A percentile compares a stretch with the other conserved stretches of the same genome.
These are phyloP conservation scores for Luzula sylvatica DNA, from an alignment of 176 grass and related monocot species.

Conservation along the genomic window DNA sequence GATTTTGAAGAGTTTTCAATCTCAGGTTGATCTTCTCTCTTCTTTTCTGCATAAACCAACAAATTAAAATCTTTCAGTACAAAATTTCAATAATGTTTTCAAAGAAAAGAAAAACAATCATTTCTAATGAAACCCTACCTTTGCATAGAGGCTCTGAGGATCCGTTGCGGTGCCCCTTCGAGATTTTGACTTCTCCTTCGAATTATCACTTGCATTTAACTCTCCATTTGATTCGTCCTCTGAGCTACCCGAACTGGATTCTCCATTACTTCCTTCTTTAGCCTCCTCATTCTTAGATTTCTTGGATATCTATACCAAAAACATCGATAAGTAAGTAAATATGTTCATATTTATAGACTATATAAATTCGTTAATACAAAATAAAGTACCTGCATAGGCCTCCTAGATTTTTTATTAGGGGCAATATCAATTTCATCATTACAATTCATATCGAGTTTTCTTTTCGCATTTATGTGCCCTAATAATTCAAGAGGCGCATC, in stretches of 20 bases:
- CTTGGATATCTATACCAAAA: slow-evolving; percentile 45
- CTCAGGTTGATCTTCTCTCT: slow-evolving; percentile 97
- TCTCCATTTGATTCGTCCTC: slow-evolving; percentile 49
- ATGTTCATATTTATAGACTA: no score
- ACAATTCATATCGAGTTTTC: slow-evolving; percentile 10
- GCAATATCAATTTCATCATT: slow-evolving; percentile 17
- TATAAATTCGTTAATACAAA: no score
- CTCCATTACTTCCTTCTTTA: slow-evolving; percentile 19
- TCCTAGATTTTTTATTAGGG: slow-evolving; percentile 45
- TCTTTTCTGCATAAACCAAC: slow-evolving; percentile 62
- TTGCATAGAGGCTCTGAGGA: slow-evolving; percentile 83
- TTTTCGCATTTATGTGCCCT: slow-evolving; percentile 27
- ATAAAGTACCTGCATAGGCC: no score
- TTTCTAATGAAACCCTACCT: slow-evolving; percentile 33
- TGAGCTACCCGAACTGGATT: slow-evolving; percentile 61
- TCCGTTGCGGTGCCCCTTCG: slow-evolving; percentile 51
- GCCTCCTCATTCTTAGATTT: slow-evolving; percentile 32
- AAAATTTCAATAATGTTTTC: not conserved
- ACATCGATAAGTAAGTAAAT: no score
- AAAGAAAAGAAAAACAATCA: not conserved
- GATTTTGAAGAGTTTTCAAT: slow-evolving; percentile 63
- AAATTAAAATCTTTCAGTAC: slow-evolving; percentile 9
- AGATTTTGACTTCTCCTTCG: slow-evolving; percentile 32
- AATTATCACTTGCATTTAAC: slow-evolving; percentile 22
- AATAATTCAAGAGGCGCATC: not conserved